Evolutionary conservation across 2,329 filamentous ascomycete genomes (phyloP), one percentile per base, ranked within the genome.

Genomic region (Hymenoscyphus fructigenus): DNA sequence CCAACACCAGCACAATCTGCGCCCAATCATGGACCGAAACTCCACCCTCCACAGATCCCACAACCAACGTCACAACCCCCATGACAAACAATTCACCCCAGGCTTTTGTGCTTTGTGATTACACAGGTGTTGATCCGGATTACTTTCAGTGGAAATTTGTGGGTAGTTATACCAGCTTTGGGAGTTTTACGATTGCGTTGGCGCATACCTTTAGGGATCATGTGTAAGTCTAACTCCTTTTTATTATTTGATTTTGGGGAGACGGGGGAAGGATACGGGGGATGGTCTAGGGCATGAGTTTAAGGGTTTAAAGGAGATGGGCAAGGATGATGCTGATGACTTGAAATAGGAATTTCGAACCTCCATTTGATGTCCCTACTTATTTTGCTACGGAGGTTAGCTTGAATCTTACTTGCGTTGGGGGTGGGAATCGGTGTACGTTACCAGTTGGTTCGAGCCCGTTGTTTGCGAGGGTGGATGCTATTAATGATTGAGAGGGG

Each of bases 1-100:
- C 70, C 56, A 71, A 72, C 65, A 72, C 72, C 28, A 67, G 55
- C n/a, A 70, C 69, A n/a, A 64, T 59, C 29, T 75, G 74, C 38
- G 60, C 65, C n/a, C 36, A 65, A 9, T 64, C 66, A 26, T 75
- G 70, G 69, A 65, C 55, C 41, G 61, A 69, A 32, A 57, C 44
- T 10, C 9, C n/a, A 2, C 9, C n/a, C n/a, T 50, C 44, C 5
- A 50, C n/a, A 50, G 44, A 23, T 10, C 44, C 44, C n/a, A 50
- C n/a, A 7, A 50, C 44, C 7, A 50, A 50, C 9, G 7, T 5
- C 44, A 50, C 44, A 23, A 23, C 20, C 6, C 7, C 44, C 0
- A 50, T 23, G 5, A 50, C 44, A 1, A 23, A 50, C 10, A 50
- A 26, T 4, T 20, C 44, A 2, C 44, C 44, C 2, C 20, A 20